These are phyloP conservation scores for Aspergillus ustus DNA, from an alignment of 2,329 filamentous ascomycete genomes.

Conservation along the genomic window DNA sequence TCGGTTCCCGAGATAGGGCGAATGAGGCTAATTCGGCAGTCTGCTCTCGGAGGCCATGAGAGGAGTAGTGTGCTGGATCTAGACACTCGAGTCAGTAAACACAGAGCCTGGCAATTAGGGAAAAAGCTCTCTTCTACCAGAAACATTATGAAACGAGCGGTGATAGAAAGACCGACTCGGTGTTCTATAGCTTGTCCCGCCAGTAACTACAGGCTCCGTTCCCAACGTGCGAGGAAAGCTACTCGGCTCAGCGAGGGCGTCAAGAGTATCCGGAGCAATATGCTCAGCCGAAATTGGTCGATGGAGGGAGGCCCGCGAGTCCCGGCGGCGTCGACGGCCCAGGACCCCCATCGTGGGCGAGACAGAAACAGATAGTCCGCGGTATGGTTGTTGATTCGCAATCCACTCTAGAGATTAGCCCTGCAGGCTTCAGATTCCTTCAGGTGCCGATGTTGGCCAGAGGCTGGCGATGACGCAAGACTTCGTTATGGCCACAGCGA, in stretches of 20 bases:
- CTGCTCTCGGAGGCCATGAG: constrained; percentile 78
- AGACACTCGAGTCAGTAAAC: constrained; percentile 37
- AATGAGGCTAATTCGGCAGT: constrained; percentile 86
- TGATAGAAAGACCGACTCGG: constrained; percentile 52
- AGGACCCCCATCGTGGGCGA: constrained; percentile 33
- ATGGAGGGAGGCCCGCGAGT: constrained; percentile 32
- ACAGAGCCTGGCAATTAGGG: background rate
- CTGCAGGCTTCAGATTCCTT: constrained; percentile 3
- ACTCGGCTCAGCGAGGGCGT: constrained; percentile 34
- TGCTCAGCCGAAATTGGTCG: constrained; percentile 29
- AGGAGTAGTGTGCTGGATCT: constrained; percentile 75
- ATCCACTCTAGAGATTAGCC: background rate
- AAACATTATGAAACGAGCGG: constrained; percentile 48
- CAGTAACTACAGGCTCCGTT: constrained; percentile 35
- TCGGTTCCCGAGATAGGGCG: constrained; percentile 62
- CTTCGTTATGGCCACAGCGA: constrained; percentile 7
- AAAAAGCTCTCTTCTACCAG: constrained; percentile 37
- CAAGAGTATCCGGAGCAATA: constrained; percentile 27
- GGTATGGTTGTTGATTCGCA: background rate
- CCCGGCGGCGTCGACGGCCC: constrained; percentile 34
- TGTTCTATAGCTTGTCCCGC: constrained; percentile 42
- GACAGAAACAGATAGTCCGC: constrained; percentile 6
- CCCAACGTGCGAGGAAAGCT: constrained; percentile 32
- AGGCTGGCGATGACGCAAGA: constrained; percentile 27
- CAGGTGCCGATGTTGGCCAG: background rate